Percentiles rank a stretch among this genome's conserved stretches.
phyloP scores from a whole-genome alignment of 768 basidiomycete species.

The Suillus subaureus region DNA sequence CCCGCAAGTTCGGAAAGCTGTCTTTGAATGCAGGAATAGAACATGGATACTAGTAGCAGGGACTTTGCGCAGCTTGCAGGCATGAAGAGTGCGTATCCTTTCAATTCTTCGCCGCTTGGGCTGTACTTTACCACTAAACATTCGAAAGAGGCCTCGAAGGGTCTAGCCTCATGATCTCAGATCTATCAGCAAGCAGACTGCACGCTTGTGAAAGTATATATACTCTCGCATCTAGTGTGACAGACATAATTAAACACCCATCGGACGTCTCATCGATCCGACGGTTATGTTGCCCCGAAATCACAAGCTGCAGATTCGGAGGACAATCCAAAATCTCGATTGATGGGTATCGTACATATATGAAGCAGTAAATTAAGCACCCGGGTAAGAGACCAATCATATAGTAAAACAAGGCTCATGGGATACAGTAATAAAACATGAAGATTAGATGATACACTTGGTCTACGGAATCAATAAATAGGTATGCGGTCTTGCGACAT shows the following conservation, averaged over 20 bases:
- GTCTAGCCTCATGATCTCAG: not conserved
- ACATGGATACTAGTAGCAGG: not conserved
- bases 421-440: not conserved
- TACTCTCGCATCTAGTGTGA: not conserved
- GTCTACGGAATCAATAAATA: not conserved
- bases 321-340: not conserved
- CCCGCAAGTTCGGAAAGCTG: not conserved
- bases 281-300: not conserved
- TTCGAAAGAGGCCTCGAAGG: too few relatives aligned
- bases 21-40: not conserved
- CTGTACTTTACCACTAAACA: not conserved
- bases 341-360: not conserved
- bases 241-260: not conserved
- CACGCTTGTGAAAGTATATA: not conserved
- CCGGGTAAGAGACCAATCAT: not conserved
- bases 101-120: not conserved
- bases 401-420: not conserved
- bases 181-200: not conserved
- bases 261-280: not conserved
- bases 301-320: not conserved
- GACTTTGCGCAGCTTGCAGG: not conserved
- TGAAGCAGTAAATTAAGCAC: not conserved
- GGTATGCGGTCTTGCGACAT: not conserved
- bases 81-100: not conserved
- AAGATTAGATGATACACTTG: not conserved